Percentiles rank a stretch among this genome's conserved stretches.
Evolutionary conservation across 2,329 filamentous ascomycete species (phyloP).

Genomic region (Cladorrhinum sp.): DNA sequence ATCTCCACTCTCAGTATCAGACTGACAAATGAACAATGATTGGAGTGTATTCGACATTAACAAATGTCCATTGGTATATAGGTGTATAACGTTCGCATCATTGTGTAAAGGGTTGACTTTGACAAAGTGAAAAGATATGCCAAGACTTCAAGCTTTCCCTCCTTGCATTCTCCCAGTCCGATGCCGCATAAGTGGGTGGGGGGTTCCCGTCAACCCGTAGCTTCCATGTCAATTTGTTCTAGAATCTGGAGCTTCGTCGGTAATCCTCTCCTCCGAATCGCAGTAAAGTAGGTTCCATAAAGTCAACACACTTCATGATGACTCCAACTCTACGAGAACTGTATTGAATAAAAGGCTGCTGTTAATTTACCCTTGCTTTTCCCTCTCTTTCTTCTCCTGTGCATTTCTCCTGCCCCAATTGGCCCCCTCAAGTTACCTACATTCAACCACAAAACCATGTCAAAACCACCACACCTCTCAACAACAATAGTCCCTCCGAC

Average conservation of each 20-base stretch:
- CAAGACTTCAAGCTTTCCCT: too few species aligned
- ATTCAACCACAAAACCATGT: constrained; percentile 19
- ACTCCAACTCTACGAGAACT: constrained; percentile 3
- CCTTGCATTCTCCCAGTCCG: constrained; percentile 10
- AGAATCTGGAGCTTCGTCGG: constrained; percentile 3
- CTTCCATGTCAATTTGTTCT: background rate
- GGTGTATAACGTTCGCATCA: too few species aligned
- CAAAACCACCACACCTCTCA: background rate
- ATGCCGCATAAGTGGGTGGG: constrained; percentile 17
- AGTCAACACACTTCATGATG: background rate
- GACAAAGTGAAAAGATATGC: too few species aligned
- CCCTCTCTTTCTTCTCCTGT: background rate
- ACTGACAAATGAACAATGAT: too few species aligned
- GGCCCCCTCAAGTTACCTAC: background rate
- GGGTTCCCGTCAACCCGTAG: background rate
- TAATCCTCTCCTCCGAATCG: background rate
- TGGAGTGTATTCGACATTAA: too few species aligned
- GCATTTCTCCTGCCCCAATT: background rate
- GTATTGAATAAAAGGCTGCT: background rate
- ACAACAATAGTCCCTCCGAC: background rate
- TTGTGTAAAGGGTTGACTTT: too few species aligned
- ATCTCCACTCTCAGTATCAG: too few species aligned
- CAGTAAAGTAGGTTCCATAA: background rate
- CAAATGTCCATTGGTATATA: too few species aligned
- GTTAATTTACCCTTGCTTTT: background rate